Evolutionary conservation across 176 grass and related monocot species (phyloP), one percentile per base, ranked within the genome.

Genomic region (Thinopyrum elongatum): DNA sequence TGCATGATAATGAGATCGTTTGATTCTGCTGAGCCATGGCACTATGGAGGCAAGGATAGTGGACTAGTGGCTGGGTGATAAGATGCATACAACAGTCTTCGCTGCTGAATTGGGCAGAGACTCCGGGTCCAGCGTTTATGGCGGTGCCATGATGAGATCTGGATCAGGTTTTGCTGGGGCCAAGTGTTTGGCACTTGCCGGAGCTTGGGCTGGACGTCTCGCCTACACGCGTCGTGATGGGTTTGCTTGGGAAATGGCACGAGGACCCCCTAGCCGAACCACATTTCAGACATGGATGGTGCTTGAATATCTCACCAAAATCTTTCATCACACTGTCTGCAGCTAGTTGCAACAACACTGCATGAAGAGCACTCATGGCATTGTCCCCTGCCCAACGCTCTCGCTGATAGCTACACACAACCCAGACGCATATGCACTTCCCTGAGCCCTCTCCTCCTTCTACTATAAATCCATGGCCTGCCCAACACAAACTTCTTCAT

Each of bases 331-430:
- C 28, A 42, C 10, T 44, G 30, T 14, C 72, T 42, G 31, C 21
- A 17, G 8, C 27, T 58, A 42, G 39, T 28, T 74, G 23, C 41
- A 74, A 28, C 38, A 68, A 75, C 67, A 42, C 23, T 81, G 83
- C 86, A 91, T 27, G 11, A 58, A 80, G 30, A 41, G 36, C 73
- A 13, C 36, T 71, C 77, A 33, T 89, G 89, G 80, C 22, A 9
- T 55, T 89, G 92, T 79, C 79, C 27, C 86, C 51, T 89, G 81
- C 59, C 38, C 73, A 83, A 41, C 60, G 47, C 35, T 10, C 74
- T 55, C 12, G 12, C 16, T 77, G 70, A 81, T 61, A 51, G 70
- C 46, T 59, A 15, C 26, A 28, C 60, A 8, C 51, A 7, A 51
- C 6, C 76, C 46, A 29, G 7, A 51, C 25, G 0, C 39, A 74